Percentiles rank a stretch among this genome's conserved stretches.
phyloP scores from a whole-genome alignment of 1,284 basidiomycete species.

The Irpex sp. region DNA sequence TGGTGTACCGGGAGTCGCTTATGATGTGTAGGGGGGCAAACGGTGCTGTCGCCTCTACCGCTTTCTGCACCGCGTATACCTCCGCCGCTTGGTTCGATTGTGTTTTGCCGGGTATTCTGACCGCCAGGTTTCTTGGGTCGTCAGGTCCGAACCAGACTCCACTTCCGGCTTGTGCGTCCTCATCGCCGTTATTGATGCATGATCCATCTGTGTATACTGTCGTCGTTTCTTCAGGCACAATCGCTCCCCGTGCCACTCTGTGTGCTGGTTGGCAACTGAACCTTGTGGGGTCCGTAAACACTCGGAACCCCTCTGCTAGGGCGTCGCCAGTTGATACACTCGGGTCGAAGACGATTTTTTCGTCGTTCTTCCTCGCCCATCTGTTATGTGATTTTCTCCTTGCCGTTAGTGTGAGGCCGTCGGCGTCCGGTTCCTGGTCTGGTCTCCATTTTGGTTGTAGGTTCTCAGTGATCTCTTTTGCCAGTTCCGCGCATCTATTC shows the following conservation, averaged over 20 bases:
- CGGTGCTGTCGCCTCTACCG: background rate
- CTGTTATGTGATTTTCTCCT: no score
- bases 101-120: background rate
- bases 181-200: slow-evolving; percentile 17
- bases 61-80: background rate
- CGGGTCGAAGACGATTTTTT: no score
- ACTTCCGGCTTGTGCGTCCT: background rate
- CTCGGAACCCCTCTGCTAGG: background rate
- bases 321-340: background rate
- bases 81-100: background rate
- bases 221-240: background rate
- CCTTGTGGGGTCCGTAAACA: background rate
- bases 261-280: background rate
- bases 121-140: background rate
- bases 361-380: no score
- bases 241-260: background rate
- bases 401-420: no score
- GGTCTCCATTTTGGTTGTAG: no score
- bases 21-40: slow-evolving; percentile 7
- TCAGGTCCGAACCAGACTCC: background rate
- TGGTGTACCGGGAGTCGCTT: slow-evolving; percentile 2
- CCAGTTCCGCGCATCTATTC: no score
- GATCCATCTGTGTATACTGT: slow-evolving; percentile 29
- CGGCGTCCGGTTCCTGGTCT: no score
- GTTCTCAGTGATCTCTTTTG: no score